These are phyloP conservation scores for Mycena filopes DNA, from an alignment of 768 basidiomycete genomes.

Conservation along the genomic window DNA sequence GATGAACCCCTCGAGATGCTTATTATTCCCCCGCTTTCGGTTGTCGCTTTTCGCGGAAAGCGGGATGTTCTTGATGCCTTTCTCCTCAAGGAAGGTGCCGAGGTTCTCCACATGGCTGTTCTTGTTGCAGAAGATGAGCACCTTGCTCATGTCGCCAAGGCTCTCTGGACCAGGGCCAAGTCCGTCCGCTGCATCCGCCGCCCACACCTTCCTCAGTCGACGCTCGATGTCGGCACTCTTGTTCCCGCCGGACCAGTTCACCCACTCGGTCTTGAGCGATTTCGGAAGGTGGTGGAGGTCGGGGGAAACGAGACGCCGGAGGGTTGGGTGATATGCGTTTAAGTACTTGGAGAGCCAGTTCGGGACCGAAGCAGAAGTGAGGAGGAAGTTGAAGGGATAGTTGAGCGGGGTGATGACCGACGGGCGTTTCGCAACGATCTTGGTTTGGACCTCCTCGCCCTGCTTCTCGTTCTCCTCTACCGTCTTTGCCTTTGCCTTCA, in stretches of 20 bases:
- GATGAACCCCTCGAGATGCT: conserved; percentile 82
- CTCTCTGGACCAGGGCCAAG: conserved; percentile 28
- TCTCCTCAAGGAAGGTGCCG: conserved; percentile 64
- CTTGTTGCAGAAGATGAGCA: conserved; percentile 89
- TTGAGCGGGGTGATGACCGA: conserved; percentile 44
- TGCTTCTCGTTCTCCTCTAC: conserved; percentile 19
- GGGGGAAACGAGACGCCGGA: conserved; percentile 84
- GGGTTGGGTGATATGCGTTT: conserved; percentile 65
- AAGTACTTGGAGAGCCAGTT: conserved; percentile 76
- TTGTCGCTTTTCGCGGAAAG: conserved; percentile 71
- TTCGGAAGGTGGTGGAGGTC: conserved; percentile 82
- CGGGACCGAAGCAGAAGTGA: conserved; percentile 91
- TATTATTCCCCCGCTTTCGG: conserved; percentile 75
- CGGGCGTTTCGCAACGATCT: conserved; percentile 5
- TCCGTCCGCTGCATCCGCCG: conserved; percentile 60
- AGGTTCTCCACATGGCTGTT: conserved; percentile 73
- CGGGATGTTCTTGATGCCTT: conserved; percentile 70
- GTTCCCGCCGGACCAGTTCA: conserved; percentile 82
- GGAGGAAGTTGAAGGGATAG: conserved; percentile 84
- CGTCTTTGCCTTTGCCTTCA: conserved; percentile 24
- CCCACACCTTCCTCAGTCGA: conserved; percentile 80
- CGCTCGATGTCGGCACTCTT: conserved; percentile 83
- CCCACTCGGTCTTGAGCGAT: conserved; percentile 76
- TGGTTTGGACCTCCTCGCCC: neutral
- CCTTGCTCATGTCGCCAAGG: conserved; percentile 60